Conservation (phyloP, 345 rosid genomes). For the Clausena lansium region DNA sequence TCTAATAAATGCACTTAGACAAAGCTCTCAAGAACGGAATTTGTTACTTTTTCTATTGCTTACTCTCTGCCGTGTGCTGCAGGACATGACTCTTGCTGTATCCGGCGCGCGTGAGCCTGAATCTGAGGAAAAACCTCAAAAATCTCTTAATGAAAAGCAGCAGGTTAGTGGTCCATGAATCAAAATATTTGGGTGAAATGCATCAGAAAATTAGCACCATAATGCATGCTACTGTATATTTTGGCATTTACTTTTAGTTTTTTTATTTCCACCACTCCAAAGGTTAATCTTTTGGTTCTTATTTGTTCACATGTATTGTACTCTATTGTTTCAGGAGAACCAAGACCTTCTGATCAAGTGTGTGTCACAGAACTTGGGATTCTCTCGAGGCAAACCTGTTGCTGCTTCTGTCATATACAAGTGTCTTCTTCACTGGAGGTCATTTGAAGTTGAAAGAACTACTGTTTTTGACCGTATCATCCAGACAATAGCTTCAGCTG, state of each 20-base stretch:
- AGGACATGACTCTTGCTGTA: conserved; percentile 63
- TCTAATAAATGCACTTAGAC: neutral
- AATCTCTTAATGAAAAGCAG: conserved; percentile 93
- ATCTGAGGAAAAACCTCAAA: conserved; percentile 97
- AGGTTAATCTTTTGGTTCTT: conserved; percentile 8
- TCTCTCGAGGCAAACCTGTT: conserved; percentile 81
- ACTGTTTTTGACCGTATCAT: conserved; percentile 92
- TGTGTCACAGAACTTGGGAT: conserved; percentile 88
- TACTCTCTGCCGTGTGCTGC: conserved; percentile 21
- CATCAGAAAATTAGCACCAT: neutral
- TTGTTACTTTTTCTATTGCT: conserved; percentile 19
- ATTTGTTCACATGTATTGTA: conserved; percentile 4
- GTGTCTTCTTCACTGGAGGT: conserved; percentile 97
- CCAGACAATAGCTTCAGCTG: conserved; percentile 87
- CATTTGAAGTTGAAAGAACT: conserved; percentile 97
- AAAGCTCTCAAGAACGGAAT: neutral
- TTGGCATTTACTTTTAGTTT: neutral
- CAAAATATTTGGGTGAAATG: neutral
- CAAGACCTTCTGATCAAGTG: conserved; percentile 91
- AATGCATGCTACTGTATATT: conserved; percentile 4
- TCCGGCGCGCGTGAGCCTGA: conserved; percentile 77
- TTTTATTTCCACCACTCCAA: conserved; percentile 3
- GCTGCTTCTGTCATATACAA: conserved; percentile 95
- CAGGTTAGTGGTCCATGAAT: conserved; percentile 49
- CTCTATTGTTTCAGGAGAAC: conserved; percentile 64